These are phyloP conservation scores for Acanthamoeba polyphaga DNA, from an alignment of 208 protist genomes.

Conservation along the genomic window DNA sequence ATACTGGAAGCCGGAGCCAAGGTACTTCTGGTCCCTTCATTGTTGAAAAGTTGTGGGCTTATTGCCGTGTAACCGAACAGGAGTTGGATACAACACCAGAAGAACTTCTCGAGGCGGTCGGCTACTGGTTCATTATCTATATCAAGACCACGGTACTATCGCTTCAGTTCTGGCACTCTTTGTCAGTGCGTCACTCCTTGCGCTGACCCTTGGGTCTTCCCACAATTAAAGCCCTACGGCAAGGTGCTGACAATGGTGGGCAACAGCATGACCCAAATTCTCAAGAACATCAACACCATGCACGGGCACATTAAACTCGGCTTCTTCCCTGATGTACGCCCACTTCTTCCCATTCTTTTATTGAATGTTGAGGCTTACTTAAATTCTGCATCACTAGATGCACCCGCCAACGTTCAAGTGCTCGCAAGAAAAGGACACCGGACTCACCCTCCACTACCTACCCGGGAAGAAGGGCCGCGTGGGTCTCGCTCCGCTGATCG, in stretches of 20 bases:
- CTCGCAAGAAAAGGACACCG: constrained; percentile 10
- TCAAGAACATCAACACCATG: constrained; percentile 73
- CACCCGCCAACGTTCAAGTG: constrained; percentile 2
- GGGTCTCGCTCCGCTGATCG: constrained; percentile 24
- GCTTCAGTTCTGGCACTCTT: too few relatives aligned
- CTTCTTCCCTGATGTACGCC: constrained; percentile 44
- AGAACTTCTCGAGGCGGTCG: constrained; percentile 30
- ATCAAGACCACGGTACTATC: background rate
- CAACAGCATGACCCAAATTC: constrained; percentile 1
- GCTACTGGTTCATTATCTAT: constrained; percentile 61
- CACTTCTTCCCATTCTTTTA: too few relatives aligned
- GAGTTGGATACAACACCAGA: background rate
- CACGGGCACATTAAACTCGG: constrained; percentile 52
- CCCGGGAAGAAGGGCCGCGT: constrained; percentile 5
- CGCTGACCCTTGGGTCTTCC: too few relatives aligned
- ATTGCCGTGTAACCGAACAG: background rate
- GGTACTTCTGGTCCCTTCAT: too few relatives aligned
- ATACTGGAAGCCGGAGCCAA: background rate
- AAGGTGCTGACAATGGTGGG: constrained; percentile 36
- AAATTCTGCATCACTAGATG: constrained; percentile 3
- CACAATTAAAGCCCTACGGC: constrained; percentile 22
- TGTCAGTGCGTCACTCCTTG: too few relatives aligned
- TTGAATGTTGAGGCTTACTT: too few relatives aligned
- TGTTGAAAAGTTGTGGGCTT: too few relatives aligned
- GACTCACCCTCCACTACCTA: constrained; percentile 44